Evolutionary conservation across 169 alveolate species (phyloP), one percentile per base, ranked within the genome.

Genomic region (Babesia gibsoni): DNA sequence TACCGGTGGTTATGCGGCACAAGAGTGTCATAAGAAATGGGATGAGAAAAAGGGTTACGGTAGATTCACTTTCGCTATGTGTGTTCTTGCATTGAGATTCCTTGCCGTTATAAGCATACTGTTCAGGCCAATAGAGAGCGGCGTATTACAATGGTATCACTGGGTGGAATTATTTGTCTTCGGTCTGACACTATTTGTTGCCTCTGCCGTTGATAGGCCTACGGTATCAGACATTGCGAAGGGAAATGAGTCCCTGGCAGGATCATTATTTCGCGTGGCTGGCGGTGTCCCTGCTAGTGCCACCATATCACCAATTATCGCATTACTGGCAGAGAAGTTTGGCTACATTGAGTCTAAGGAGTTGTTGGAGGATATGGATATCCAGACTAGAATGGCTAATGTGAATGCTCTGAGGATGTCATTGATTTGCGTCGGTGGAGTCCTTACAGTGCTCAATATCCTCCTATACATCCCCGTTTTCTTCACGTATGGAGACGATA

Each of bases 1-100:
- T 16, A 27, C 91, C 30, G 97, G 97, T 20, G 97, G 97, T 2
- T 69, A 70, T 18, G 61, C 88, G 45, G 94, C 94, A 18, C 97
- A 92, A 41, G 67, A 52, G 50, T 84, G 94, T 77, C 91, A 88
- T 58, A 67, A 82, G 53, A 83, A 84, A 69, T 75, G 89, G 30
- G 84, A 82, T 16, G 83, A 88, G 22, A n/a, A n/a, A n/a, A n/a
- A n/a, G n/a, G n/a, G n/a, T n/a, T 94, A 92, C 67, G 97, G 97
- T 35, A 67, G 96, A 45, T 93, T 95, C 5, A 73, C 86, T 39
- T 84, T 91, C 22, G 97, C 95, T 46, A 84, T 41, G 27, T 59
- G 84, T 41, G 73, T 90, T 20, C 86, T 89, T 83, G 75, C 67
- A 5, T 48, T 82, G n/a, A 73, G 95, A 37, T 63, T 91, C 18